Evolutionary conservation across 331 rosid genomes (phyloP), one percentile per base, ranked within the genome.

Genomic region (Pyracantha coccinea): DNA sequence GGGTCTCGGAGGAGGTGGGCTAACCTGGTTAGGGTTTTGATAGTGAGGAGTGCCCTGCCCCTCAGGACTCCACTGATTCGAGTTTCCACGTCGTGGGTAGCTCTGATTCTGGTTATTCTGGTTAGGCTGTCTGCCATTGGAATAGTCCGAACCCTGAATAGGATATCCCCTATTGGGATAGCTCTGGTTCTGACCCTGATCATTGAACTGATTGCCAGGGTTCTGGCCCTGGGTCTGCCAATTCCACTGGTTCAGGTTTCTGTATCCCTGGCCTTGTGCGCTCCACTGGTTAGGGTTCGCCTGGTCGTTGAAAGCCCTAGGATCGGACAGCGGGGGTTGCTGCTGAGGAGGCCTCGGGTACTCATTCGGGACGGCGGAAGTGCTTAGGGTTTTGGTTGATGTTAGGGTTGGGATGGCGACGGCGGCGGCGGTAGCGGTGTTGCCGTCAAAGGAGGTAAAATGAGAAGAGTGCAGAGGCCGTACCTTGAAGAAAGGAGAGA

Each of bases 401-500:
- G 58, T 65, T 23, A 38, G 77, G 33, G 68, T 68, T 53, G 60
- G 73, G 47, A 47, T 41, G 55, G 10, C n/a, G n/a, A n/a, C n/a
- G n/a, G n/a, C n/a, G n/a, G n/a, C n/a, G n/a, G n/a, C 5, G 70
- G 35, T 9, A 68, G 21, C 45, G 75, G 44, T 17, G 61, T 19
- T 24, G 54, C 20, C 21, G 25, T 77, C 69, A 29, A 52, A 21
- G 73, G 67, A 53, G 71, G 60, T 8, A 55, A 29, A 80, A 50
- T n/a, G 57, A 62, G 77, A 82, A 78, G 77, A 69, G n/a, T 54
- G 73, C 4, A 61, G 25, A 54, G 77, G 47, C 33, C 90, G 94
- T 72, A 86, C 78, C 83, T 90, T 88, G 75, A 77, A 74, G 78
- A 79, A 78, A 38, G 86, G 85, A 71, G 86, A 84, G 28, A 86